Percentiles rank a stretch among this genome's conserved stretches.
Evolutionary conservation across 108 stramenopile genomes (phyloP).

Genomic region (Nitzschia palea): DNA sequence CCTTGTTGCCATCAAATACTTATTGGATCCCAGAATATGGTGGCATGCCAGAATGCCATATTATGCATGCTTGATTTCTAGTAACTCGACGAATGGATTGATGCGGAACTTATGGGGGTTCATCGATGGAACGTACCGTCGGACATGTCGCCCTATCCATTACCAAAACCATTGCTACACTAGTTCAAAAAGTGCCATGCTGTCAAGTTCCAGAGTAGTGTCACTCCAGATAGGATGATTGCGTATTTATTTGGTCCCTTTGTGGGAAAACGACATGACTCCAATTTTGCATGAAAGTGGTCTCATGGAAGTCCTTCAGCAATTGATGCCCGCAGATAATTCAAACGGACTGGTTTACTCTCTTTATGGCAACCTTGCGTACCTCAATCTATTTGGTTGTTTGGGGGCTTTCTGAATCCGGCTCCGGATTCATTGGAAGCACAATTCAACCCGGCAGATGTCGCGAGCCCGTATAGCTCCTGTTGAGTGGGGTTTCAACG

Average conservation of each 20-base stretch:
- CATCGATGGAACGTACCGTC: background rate
- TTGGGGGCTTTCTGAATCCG: background rate
- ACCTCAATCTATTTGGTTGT: background rate
- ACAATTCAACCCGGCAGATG: background rate
- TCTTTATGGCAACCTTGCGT: background rate
- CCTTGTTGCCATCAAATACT: background rate
- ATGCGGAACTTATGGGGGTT: background rate
- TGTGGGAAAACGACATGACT: background rate
- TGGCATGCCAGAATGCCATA: background rate
- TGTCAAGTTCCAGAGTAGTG: background rate
- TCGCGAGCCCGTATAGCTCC: background rate
- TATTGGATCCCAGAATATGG: background rate
- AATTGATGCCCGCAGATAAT: no score
- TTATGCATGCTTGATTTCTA: background rate
- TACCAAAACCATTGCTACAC: background rate
- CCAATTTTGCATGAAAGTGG: no score
- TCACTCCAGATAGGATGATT: background rate
- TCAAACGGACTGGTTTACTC: no score
- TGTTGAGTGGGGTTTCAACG: background rate
- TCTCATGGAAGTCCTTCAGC: no score
- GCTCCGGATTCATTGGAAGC: background rate
- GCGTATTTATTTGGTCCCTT: background rate
- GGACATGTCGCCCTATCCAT: background rate
- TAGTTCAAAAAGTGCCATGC: background rate
- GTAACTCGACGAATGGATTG: background rate